A percentile compares a stretch with the other conserved stretches of the same genome.
Conservation (phyloP, 768 basidiomycete genomes). For the Podaxis sp. region DNA sequence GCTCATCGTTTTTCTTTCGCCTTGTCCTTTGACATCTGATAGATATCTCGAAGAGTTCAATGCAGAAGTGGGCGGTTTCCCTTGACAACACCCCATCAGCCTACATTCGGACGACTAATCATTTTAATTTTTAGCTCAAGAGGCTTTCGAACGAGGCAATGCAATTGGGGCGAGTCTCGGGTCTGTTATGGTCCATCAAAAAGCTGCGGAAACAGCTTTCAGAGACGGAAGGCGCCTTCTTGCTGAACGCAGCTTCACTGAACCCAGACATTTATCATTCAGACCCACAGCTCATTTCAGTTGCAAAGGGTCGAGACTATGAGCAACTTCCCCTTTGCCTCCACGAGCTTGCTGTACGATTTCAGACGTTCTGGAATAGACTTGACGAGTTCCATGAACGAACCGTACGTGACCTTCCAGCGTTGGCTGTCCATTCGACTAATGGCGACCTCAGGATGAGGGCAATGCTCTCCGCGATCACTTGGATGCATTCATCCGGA, state of each 20-base stretch:
- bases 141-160: conserved; percentile 3
- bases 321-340: background rate
- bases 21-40: background rate
- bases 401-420: background rate
- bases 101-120: no score
- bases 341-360: background rate
- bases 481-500: background rate
- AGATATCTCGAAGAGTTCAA: background rate
- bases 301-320: background rate
- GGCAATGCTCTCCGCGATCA: background rate
- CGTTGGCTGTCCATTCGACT: background rate
- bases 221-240: background rate
- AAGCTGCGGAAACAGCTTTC: conserved; percentile 1
- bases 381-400: conserved; percentile 6
- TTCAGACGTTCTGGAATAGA: conserved; percentile 3
- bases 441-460: background rate
- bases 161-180: conserved; percentile 3
- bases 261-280: background rate
- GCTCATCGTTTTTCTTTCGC: background rate
- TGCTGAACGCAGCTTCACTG: conserved; percentile 8
- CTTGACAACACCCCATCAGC: background rate
- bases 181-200: conserved; percentile 6
- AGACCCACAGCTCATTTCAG: background rate
- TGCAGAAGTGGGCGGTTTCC: background rate
- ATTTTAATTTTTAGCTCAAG: background rate